Percentiles rank a stretch among this genome's conserved stretches.
These are phyloP conservation scores for Thelonectria olida DNA, from an alignment of 2,329 filamentous ascomycete species.

Conservation along the genomic window DNA sequence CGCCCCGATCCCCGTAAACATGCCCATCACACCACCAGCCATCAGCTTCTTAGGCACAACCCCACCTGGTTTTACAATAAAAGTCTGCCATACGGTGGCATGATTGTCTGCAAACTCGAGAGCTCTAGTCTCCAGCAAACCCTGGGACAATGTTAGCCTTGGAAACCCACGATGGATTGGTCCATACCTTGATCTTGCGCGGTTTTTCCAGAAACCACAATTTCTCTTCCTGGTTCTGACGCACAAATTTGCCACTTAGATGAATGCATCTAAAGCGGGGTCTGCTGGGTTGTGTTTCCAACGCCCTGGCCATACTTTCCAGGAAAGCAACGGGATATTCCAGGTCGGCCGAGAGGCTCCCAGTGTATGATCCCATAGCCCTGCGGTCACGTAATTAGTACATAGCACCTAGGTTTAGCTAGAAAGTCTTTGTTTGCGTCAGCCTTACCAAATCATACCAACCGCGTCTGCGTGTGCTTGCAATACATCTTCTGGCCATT, in stretches of 20 bases:
- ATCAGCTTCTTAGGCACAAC: slow-evolving; percentile 15
- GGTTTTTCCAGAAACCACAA: slow-evolving; percentile 36
- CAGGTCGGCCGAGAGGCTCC: slow-evolving; percentile 27
- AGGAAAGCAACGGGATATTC: slow-evolving; percentile 34
- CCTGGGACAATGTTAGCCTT: slow-evolving; percentile 18
- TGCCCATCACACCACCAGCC: neutral
- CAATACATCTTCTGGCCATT: slow-evolving; percentile 27
- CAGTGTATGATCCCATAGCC: slow-evolving; percentile 34
- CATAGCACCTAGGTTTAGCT: no score
- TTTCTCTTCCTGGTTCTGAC: slow-evolving; percentile 43
- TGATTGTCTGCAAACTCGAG: slow-evolving; percentile 21
- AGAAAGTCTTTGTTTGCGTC: neutral
- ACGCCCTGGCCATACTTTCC: slow-evolving; percentile 11
- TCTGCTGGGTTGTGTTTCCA: neutral
- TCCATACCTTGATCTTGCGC: slow-evolving; percentile 32
- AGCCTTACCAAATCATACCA: slow-evolving; percentile 36
- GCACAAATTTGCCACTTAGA: slow-evolving; percentile 46
- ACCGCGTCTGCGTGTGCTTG: slow-evolving; percentile 27
- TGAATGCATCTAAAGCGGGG: slow-evolving; percentile 43
- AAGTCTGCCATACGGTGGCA: slow-evolving; percentile 22
- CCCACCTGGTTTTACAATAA: slow-evolving; percentile 29
- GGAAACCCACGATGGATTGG: accelerated
- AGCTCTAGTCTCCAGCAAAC: slow-evolving; percentile 25
- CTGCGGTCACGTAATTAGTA: slow-evolving; percentile 6
- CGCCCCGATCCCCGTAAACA: neutral